Base-by-base conservation (phyloP, 2,329 filamentous ascomycete species). In the Fusarium sp. region DNA sequence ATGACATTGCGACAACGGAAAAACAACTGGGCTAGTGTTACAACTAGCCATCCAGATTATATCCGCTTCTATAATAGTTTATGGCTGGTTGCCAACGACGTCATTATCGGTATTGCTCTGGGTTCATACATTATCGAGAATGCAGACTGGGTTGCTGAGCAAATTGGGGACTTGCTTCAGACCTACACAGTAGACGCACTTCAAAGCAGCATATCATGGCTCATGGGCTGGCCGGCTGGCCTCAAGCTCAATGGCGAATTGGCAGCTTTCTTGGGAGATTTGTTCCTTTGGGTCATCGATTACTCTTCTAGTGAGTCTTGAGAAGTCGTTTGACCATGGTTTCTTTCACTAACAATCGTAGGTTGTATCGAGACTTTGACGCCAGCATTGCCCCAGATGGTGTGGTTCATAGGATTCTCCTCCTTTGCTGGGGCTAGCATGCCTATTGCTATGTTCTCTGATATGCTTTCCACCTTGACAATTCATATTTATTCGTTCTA, bases 401-500 rank as follows among this genome's bases (percentile, higher is more conserved):
- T 99, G 73, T 96, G 93, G 85, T 90, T 98, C 75, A 93, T 99
- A 70, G 96, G 96, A 42, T 94, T 97, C 77, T 97, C 95, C 9
- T 94, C 94, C 77, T 98, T 99, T 80, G 95, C 93, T 5, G 96
- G 96, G 13, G 96, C 96, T 57, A 98, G 94, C 79, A 95, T 99
- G 92, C 95, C 97, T 4, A 96, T 99, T 57, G 94, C 95, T 23
- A 89, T 99, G 67, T 95, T 97, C 81, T 98, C 95, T 0, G 96
- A 99, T 80, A 87, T 99, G 10, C 87, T 98, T 6, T 97, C 95
- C 3, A 87, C 97, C 49, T 85, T 98, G 65, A 99, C 97, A 2
- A 85, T 99, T 38, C 96, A 99, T 81, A 98, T 99, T 60, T 97
- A 98, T 84, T 97, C 93, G 2, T 99, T 99, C 81, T 99, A 99